These are phyloP conservation scores for Fusarium sp. DNA, from an alignment of 2,329 filamentous ascomycete species.

Conservation along the genomic window DNA sequence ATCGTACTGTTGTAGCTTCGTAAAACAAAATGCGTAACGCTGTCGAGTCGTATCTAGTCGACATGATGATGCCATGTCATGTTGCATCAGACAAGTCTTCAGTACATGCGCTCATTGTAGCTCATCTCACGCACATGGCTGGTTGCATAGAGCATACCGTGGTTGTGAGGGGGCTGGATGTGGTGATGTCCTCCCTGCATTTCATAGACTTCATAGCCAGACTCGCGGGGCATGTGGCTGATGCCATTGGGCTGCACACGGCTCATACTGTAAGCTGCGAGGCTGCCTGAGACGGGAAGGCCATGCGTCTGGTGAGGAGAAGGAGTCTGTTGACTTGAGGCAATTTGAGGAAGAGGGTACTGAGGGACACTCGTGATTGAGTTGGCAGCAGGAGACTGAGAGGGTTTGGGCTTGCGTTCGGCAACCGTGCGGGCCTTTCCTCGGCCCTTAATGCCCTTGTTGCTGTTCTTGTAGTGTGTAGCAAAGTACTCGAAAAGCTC, in stretches of 20 bases:
- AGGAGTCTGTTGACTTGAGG: conserved; percentile 36
- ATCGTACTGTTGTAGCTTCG: conserved; percentile 34
- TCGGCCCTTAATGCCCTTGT: conserved; percentile 97
- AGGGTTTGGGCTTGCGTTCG: conserved; percentile 47
- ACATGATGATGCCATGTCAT: conserved; percentile 12
- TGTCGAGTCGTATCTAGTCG: conserved; percentile 14
- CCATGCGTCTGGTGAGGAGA: conserved; percentile 39
- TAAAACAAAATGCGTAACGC: conserved; percentile 18
- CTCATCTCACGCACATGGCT: conserved; percentile 55
- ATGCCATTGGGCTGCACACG: conserved; percentile 44
- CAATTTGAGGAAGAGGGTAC: conserved; percentile 45
- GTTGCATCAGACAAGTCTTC: conserved; percentile 23
- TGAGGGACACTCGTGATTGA: conserved; percentile 32
- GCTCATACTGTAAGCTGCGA: conserved; percentile 50
- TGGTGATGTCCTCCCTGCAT: conserved; percentile 53
- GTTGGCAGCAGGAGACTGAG: conserved; percentile 40
- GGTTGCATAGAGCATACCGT: conserved; percentile 58
- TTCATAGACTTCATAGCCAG: conserved; percentile 60
- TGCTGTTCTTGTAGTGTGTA: conserved; percentile 94
- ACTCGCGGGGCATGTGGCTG: conserved; percentile 47
- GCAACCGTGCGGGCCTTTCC: conserved; percentile 82
- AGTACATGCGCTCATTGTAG: conserved; percentile 59
- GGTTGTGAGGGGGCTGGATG: conserved; percentile 35
- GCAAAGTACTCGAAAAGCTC: conserved; percentile 88
- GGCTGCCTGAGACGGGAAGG: conserved; percentile 45